Percentiles rank a stretch among this genome's conserved stretches.
These are phyloP conservation scores for Cryomyces minteri DNA, from an alignment of 495 filamentous ascomycete genomes.

Conservation along the genomic window DNA sequence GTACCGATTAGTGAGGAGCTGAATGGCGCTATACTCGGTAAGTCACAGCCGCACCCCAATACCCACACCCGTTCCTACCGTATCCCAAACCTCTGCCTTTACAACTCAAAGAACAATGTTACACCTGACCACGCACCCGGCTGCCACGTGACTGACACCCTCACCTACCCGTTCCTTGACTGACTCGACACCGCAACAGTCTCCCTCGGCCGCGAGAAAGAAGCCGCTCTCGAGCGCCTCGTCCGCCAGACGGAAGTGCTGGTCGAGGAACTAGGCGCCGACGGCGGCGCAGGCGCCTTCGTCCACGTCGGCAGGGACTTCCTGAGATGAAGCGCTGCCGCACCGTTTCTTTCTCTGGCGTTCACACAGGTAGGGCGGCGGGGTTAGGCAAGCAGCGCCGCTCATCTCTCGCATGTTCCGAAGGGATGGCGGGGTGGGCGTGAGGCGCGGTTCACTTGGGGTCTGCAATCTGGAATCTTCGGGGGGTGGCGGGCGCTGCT, in stretches of 20 bases:
- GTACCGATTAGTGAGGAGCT: constrained; percentile 80
- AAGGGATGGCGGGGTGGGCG: too few relatives aligned
- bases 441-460: too few relatives aligned
- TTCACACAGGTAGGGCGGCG: not conserved
- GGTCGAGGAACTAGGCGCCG: constrained; percentile 61
- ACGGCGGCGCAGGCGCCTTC: constrained; percentile 74
- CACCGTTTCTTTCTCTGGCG: not conserved
- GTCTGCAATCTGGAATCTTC: too few relatives aligned
- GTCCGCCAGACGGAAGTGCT: constrained; percentile 78
- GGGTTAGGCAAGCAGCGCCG: constrained; percentile 11
- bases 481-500: too few relatives aligned
- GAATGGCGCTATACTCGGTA: constrained; percentile 87
- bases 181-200: constrained; percentile 28
- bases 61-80: too few relatives aligned
- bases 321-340: not conserved
- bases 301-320: constrained; percentile 43
- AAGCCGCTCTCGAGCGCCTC: constrained; percentile 70
- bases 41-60: constrained; percentile 15
- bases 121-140: too few relatives aligned
- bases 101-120: too few relatives aligned
- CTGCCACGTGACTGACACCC: too few relatives aligned
- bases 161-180: not conserved
- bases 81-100: too few relatives aligned
- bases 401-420: too few relatives aligned
- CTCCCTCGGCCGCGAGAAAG: constrained; percentile 74